Conservation (phyloP, 768 basidiomycete species). For the Neoboletus brunneissimus region DNA sequence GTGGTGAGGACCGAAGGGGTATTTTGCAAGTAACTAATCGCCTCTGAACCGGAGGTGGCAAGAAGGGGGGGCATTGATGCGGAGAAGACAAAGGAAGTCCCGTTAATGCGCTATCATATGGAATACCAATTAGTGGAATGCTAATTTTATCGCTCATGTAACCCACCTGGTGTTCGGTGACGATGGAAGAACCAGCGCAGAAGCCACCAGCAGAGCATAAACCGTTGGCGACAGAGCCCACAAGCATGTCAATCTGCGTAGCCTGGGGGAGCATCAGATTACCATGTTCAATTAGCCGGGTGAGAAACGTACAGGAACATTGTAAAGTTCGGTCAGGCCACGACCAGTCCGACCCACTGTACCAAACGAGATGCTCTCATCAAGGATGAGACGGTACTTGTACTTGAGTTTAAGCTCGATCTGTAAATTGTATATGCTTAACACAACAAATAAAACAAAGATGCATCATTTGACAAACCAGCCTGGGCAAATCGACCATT, state of each 20-base stretch:
- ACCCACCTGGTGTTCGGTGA: conserved; percentile 83
- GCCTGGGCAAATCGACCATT: conserved; percentile 88
- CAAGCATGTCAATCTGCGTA: conserved; percentile 88
- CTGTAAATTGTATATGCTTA: conserved; percentile 38
- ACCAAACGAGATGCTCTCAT: conserved; percentile 93
- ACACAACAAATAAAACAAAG: not conserved
- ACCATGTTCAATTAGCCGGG: not conserved
- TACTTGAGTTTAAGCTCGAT: conserved; percentile 93
- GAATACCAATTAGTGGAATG: not conserved
- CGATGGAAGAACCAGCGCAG: conserved; percentile 82
- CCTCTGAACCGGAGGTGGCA: conserved; percentile 83
- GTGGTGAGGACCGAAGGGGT: conserved; percentile 71
- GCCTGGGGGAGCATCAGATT: conserved; percentile 47
- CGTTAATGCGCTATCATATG: conserved; percentile 79
- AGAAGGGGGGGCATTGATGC: conserved; percentile 91
- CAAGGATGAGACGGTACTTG: conserved; percentile 93
- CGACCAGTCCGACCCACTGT: conserved; percentile 90
- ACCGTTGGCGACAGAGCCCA: conserved; percentile 84
- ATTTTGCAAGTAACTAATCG: conserved; percentile 72
- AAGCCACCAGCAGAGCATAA: conserved; percentile 88
- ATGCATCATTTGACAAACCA: conserved; percentile 51
- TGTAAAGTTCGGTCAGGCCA: conserved; percentile 92
- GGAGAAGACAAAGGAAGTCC: conserved; percentile 92
- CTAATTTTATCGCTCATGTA: not conserved
- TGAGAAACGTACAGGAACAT: conserved; percentile 68